Percentiles rank a stretch among this genome's conserved stretches.
phyloP scores from a whole-genome alignment of 148 eudicot genomes.

The Euryodendron excelsum region DNA sequence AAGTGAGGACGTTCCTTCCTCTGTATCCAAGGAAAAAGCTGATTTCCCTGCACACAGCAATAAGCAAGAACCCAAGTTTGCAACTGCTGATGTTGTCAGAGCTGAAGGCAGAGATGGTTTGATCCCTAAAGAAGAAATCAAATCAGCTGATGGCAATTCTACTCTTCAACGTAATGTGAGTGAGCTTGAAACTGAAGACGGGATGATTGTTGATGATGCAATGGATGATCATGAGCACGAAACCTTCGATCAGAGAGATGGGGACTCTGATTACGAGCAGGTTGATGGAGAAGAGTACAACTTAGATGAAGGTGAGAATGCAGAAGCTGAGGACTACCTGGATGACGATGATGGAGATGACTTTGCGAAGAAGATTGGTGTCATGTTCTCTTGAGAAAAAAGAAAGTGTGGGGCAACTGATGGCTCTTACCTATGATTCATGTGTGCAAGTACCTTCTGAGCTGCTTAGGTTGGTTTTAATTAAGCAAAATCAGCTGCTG shows the following conservation, averaged over 20 bases:
- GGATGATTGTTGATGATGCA: slow-evolving; percentile 32
- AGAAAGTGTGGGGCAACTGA: background rate
- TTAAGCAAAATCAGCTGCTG: slow-evolving; percentile 12
- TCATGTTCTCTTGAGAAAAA: slow-evolving; percentile 38
- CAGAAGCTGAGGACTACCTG: slow-evolving; percentile 45
- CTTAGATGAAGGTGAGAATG: slow-evolving; percentile 56
- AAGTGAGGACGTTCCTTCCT: background rate
- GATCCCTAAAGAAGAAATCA: slow-evolving; percentile 26
- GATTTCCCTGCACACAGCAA: background rate
- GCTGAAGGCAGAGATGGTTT: slow-evolving; percentile 21
- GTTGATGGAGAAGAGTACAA: slow-evolving; percentile 59
- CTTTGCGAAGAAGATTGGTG: slow-evolving; percentile 85
- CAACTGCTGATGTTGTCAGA: slow-evolving; percentile 14
- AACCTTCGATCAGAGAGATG: slow-evolving; percentile 53
- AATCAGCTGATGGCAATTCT: slow-evolving; percentile 28
- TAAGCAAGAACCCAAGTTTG: slow-evolving; percentile 26
- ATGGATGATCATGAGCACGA: slow-evolving; percentile 38
- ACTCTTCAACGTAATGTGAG: slow-evolving; percentile 17
- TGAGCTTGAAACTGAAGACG: slow-evolving; percentile 37
- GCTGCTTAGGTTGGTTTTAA: background rate
- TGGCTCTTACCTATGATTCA: background rate
- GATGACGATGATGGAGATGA: slow-evolving; percentile 86
- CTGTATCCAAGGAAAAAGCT: slow-evolving; percentile 20
- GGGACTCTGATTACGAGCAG: slow-evolving; percentile 63
- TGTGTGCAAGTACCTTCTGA: slow-evolving; percentile 5